Percentiles rank a stretch among this genome's conserved stretches.
These are phyloP conservation scores for Trichoderma gamsii DNA, from an alignment of 495 filamentous ascomycete species.

Conservation along the genomic window DNA sequence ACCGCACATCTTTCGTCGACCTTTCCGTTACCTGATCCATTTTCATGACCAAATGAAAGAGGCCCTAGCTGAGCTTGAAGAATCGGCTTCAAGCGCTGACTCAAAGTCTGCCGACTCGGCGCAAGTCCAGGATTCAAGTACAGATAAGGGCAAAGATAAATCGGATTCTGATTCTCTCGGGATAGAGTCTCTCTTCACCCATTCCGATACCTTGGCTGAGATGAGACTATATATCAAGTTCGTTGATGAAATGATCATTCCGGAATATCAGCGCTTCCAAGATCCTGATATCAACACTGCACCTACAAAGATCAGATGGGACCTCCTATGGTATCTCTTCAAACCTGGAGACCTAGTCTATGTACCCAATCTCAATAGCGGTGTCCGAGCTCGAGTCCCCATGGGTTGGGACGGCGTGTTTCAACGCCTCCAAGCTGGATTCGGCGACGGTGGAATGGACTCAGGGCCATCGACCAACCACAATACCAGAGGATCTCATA, in stretches of 20 bases:
- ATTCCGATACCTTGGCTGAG: conserved; percentile 22
- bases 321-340: conserved; percentile 36
- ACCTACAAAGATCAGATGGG: conserved; percentile 25
- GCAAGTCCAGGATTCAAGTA: neutral
- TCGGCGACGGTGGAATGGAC: neutral
- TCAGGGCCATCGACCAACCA: neutral
- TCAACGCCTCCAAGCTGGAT: conserved; percentile 16
- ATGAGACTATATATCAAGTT: conserved; percentile 33
- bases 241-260: conserved; percentile 31
- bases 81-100: neutral
- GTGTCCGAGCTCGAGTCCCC: conserved; percentile 11
- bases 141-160: neutral
- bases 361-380: conserved; percentile 16
- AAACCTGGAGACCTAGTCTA: conserved; percentile 31
- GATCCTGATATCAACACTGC: conserved; percentile 9
- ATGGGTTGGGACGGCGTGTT: conserved; percentile 1
- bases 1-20: neutral
- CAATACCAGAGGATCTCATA: neutral
- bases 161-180: neutral
- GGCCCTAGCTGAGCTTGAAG: neutral
- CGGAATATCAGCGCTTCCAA: conserved; percentile 24
- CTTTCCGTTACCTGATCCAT: neutral
- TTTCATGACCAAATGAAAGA: conserved; percentile 5
- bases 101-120: neutral
- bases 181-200: neutral